Conservation (phyloP, 2,329 filamentous ascomycete species). For the Myriangium duriaei region DNA sequence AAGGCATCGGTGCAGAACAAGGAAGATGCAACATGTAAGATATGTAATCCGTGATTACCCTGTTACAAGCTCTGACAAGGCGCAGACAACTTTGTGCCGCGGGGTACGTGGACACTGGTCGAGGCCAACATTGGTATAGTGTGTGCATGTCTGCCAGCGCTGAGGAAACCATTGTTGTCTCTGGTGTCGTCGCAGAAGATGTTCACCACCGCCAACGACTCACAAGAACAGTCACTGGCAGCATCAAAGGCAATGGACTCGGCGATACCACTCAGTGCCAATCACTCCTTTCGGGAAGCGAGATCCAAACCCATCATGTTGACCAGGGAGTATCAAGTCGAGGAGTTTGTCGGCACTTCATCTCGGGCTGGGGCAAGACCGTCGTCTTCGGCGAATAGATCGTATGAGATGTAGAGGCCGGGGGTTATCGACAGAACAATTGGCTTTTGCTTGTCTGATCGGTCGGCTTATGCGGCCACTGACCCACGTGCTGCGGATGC, state of each 20-base stretch:
- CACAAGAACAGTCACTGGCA: slow-evolving; percentile 1
- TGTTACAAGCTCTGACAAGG: background rate
- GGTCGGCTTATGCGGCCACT: too few species aligned
- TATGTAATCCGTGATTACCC: slow-evolving; percentile 10
- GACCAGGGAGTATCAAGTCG: slow-evolving; percentile 4
- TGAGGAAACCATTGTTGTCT: slow-evolving; percentile 7
- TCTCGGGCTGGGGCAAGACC: too few species aligned
- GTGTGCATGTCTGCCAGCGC: slow-evolving; percentile 18
- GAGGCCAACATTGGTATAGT: slow-evolving; percentile 20
- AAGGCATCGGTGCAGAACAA: slow-evolving; percentile 9
- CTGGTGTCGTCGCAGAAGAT: slow-evolving; percentile 4
- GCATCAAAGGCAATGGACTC: background rate
- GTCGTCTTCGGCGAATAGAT: too few species aligned
- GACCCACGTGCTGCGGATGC: too few species aligned
- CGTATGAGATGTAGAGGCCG: too few species aligned
- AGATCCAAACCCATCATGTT: slow-evolving; percentile 4
- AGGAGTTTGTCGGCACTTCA: too few species aligned
- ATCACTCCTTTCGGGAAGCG: background rate
- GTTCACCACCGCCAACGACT: slow-evolving; percentile 6
- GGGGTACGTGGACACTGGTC: slow-evolving; percentile 17
- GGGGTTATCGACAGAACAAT: too few species aligned
- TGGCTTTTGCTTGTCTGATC: too few species aligned
- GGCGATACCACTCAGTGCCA: background rate
- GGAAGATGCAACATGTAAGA: slow-evolving; percentile 14
- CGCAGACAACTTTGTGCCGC: slow-evolving; percentile 11